A percentile compares a stretch with the other conserved stretches of the same genome.
These are phyloP conservation scores for Colletotrichum acutatum DNA, from an alignment of 2,329 filamentous ascomycete genomes.

Conservation along the genomic window DNA sequence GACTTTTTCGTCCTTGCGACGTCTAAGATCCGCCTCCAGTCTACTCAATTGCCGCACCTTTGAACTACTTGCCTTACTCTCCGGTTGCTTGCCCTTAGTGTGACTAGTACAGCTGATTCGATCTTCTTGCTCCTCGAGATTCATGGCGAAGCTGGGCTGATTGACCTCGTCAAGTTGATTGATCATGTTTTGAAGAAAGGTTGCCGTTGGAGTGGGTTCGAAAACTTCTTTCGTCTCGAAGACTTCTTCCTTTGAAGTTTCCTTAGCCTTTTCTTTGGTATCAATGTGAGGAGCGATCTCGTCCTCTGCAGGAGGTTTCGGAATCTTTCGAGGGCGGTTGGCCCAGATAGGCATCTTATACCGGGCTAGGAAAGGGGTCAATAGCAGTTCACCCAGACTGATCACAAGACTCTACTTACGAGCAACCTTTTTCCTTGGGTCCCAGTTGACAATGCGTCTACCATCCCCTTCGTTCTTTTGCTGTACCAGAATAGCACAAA, in stretches of 20 bases:
- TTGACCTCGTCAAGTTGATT: not conserved
- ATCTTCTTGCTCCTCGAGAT: not conserved
- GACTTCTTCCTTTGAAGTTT: not conserved
- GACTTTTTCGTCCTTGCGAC: not conserved
- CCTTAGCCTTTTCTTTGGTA: not conserved
- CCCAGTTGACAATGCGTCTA: not conserved
- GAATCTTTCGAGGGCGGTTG: not conserved
- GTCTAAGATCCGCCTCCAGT: not conserved
- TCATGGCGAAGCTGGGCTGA: no score
- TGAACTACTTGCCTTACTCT: not conserved
- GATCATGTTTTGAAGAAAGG: not conserved
- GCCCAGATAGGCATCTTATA: slow-evolving; percentile 4
- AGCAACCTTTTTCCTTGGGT: not conserved
- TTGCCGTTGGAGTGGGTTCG: not conserved
- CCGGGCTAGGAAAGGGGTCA: not conserved
- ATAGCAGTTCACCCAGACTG: no score
- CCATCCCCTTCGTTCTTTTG: not conserved
- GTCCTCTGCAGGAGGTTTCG: not conserved
- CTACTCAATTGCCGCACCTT: not conserved
- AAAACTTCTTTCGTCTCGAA: not conserved
- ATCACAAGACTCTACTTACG: not conserved
- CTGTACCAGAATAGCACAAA: not conserved
- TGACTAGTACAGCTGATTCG: not conserved
- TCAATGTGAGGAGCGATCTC: not conserved
- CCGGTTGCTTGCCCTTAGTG: not conserved